Conservation (phyloP, 2,329 filamentous ascomycete species). For the Trichophaea hybrida region DNA sequence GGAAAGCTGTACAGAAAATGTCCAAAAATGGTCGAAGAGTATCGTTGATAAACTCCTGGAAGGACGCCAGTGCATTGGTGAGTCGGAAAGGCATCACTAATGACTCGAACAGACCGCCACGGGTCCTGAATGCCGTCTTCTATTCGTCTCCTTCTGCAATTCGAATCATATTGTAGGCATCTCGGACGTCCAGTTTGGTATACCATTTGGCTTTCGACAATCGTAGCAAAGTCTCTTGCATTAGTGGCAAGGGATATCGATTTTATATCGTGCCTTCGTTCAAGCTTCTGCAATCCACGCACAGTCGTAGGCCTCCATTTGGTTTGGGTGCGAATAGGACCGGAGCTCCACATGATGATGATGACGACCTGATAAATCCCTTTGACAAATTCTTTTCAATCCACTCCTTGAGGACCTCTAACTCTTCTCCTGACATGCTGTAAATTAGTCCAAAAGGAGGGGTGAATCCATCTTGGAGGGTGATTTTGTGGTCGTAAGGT, state of each 20-base stretch:
- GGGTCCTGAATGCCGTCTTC: conserved; percentile 20
- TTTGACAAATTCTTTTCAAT: no score
- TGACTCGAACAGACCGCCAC: conserved; percentile 11
- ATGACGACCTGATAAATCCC: no score
- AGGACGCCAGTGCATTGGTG: conserved; percentile 20
- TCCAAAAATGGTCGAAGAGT: no score
- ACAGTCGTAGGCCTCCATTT: no score
- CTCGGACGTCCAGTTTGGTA: conserved; percentile 10
- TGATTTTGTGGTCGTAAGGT: no score
- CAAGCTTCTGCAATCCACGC: conserved; percentile 9
- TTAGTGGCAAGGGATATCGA: conserved; percentile 5
- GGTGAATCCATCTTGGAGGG: no score
- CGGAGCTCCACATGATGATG: no score
- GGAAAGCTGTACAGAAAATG: no score
- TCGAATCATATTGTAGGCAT: conserved; percentile 11
- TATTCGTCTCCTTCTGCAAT: conserved; percentile 19
- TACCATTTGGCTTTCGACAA: conserved; percentile 5
- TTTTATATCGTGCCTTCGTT: conserved; percentile 11
- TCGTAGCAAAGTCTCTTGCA: conserved; percentile 6
- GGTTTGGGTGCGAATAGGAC: no score
- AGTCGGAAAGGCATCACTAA: conserved; percentile 16
- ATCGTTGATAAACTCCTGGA: conserved; percentile 26
- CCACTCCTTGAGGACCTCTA: no score
- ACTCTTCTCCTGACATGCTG: no score
- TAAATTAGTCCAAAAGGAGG: no score